Evolutionary conservation across 2,329 filamentous ascomycete species (phyloP), one percentile per base, ranked within the genome.

Genomic region (Colletotrichum tofieldiae): DNA sequence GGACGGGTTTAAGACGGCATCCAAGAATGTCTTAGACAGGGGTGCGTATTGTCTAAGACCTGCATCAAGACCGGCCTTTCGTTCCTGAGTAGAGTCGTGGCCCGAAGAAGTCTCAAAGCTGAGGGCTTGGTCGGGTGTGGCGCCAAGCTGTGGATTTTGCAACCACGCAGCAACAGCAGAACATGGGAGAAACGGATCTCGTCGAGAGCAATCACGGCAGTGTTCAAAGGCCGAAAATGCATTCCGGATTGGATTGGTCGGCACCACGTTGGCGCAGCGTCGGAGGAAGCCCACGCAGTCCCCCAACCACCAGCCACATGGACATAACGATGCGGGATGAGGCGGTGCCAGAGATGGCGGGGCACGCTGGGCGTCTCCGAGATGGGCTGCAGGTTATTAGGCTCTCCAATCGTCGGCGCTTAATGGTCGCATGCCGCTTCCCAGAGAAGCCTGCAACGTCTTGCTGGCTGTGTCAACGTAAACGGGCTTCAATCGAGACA

Each of bases 31-130:
- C 65, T 72, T 20, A 54, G 59, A 72, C 52, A 69, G 20, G 16
- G 26, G 23, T 51, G 52, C 45, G n/a, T 47, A 32, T 39, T 69
- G 69, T 72, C 69, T 72, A 9, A 69, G 69, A 72, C 69, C 45
- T 69, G 65, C 65, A 59, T 64, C 23, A 8, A 54, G 43, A 55
- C 65, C 45, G 32, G 65, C 56, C 49, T 55, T 59, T 47, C 45
- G 69, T 62, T 47, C 69, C 69, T 72, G 65, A 60, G 41, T 49
- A 52, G 47, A 39, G 47, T 54, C 49, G 35, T 49, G 41, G 5
- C 23, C 41, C 41, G 29, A 49, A 55, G 55, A 67, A 49, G 26
- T 61, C n/a, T 37, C n/a, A 49, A 29, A n/a, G 26, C 37, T 52
- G n/a, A 23, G 18, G 8, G 11, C 47, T 35, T 23, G 16, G 29